A percentile compares a stretch with the other conserved stretches of the same genome.
phyloP scores from a whole-genome alignment of 345 rosid genomes.

The Pelargonium nanum region DNA sequence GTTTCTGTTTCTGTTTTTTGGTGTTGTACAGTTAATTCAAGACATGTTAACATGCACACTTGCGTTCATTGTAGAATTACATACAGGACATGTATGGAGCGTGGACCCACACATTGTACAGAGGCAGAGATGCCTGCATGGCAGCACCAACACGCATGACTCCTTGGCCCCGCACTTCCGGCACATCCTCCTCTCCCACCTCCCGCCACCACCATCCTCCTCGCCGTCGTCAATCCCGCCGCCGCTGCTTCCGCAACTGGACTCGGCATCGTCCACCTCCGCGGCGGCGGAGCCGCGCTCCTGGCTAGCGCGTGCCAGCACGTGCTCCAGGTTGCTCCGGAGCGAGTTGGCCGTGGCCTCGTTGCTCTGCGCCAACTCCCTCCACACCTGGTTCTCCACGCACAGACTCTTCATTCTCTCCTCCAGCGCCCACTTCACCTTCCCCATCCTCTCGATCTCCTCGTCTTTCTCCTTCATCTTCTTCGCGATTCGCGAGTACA shows the following conservation, averaged over 20 bases:
- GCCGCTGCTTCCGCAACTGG: conserved; percentile 14
- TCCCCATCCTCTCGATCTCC: conserved; percentile 10
- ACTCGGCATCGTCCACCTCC: conserved; percentile 8
- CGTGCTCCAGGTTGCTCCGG: conserved; percentile 6
- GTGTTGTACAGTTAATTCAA: not conserved
- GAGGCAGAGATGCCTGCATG: conserved; percentile 15
- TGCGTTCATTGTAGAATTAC: conserved; percentile 6
- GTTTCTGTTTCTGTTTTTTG: too few relatives aligned
- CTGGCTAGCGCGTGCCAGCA: conserved; percentile 12
- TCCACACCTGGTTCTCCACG: conserved; percentile 15
- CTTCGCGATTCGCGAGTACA: conserved; percentile 4
- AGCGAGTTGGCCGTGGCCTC: conserved; percentile 14
- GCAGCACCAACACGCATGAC: conserved; percentile 13
- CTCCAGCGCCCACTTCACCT: conserved; percentile 8
- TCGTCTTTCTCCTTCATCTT: conserved; percentile 9
- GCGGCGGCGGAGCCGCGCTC: conserved; percentile 6
- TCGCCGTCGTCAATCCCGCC: not conserved
- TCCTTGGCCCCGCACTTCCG: conserved; percentile 12
- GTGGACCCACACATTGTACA: conserved; percentile 10
- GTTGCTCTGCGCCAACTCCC: conserved; percentile 10
- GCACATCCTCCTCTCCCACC: conserved; percentile 7
- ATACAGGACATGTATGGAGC: conserved; percentile 10
- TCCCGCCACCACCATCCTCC: not conserved
- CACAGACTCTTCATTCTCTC: conserved; percentile 7
- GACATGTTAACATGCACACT: conserved; percentile 8